Evolutionary conservation across 1,284 basidiomycete species (phyloP).

Genomic region (Stygiomarasmius scandens): DNA sequence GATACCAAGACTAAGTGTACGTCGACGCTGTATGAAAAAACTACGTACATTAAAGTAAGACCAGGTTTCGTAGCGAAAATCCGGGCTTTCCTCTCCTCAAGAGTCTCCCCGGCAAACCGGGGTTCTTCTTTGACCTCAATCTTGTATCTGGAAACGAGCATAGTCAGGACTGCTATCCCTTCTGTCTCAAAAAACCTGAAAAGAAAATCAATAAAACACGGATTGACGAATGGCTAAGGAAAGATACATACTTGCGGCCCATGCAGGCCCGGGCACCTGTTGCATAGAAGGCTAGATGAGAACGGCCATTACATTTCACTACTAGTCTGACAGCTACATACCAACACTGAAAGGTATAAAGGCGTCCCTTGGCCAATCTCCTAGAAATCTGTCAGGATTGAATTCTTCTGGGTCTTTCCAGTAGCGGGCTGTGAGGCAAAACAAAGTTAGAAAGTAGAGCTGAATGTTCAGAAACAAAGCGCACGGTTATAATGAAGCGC

Average conservation of each 20-base stretch:
- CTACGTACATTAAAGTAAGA: slow-evolving; percentile 44
- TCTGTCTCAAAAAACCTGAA: slow-evolving; percentile 50
- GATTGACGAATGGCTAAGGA: background rate
- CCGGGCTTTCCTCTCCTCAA: slow-evolving; percentile 45
- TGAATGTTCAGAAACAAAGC: slow-evolving; percentile 12
- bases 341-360: slow-evolving; percentile 58
- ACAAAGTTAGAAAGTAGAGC: no score
- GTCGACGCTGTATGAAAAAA: no score
- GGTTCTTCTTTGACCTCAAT: slow-evolving; percentile 54
- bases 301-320: no score
- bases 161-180: slow-evolving; percentile 48
- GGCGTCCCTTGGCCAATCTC: slow-evolving; percentile 51
- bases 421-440: slow-evolving; percentile 41
- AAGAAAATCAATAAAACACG: slow-evolving; percentile 9
- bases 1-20: no score
- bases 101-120: slow-evolving; percentile 47
- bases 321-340: no score
- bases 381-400: slow-evolving; percentile 53
- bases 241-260: slow-evolving; percentile 46
- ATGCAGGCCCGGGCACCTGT: slow-evolving; percentile 54
- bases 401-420: slow-evolving; percentile 56
- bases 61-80: slow-evolving; percentile 37
- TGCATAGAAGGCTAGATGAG: no score
- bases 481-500: slow-evolving; percentile 52
- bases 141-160: slow-evolving; percentile 50